Conservation (phyloP, 306 rosid genomes). For the Prunus salicina region DNA sequence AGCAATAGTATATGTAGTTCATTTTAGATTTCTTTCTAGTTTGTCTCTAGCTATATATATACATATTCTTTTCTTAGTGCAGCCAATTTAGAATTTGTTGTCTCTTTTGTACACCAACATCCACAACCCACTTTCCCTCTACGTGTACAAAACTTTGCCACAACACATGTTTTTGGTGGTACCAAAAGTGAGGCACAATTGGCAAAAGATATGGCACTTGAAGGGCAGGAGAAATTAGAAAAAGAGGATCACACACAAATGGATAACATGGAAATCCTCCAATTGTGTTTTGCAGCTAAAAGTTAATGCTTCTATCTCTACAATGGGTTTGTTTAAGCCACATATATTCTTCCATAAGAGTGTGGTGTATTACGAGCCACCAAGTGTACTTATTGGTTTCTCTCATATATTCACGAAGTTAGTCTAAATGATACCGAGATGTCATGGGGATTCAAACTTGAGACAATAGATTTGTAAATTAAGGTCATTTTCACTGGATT, state of each 20-base stretch:
- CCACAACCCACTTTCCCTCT: neutral
- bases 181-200: neutral
- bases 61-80: neutral
- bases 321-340: neutral
- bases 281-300: neutral
- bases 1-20: neutral
- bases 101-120: neutral
- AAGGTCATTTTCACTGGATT: rapidly evolving
- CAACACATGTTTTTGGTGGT: neutral
- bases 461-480: no score
- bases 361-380: neutral
- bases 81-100: neutral
- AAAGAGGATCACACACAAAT: neutral
- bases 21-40: neutral
- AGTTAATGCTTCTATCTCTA: neutral
- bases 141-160: neutral
- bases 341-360: neutral
- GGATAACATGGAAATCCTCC: constrained; percentile 8
- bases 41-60: neutral
- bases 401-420: neutral
- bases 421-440: no score
- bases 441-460: no score
- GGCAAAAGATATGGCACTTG: constrained; percentile 2
- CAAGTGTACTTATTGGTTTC: neutral
- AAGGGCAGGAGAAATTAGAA: neutral